Base-by-base conservation (phyloP, 1,139 yeast genomes). In the Yamadazyma diddensiae region DNA sequence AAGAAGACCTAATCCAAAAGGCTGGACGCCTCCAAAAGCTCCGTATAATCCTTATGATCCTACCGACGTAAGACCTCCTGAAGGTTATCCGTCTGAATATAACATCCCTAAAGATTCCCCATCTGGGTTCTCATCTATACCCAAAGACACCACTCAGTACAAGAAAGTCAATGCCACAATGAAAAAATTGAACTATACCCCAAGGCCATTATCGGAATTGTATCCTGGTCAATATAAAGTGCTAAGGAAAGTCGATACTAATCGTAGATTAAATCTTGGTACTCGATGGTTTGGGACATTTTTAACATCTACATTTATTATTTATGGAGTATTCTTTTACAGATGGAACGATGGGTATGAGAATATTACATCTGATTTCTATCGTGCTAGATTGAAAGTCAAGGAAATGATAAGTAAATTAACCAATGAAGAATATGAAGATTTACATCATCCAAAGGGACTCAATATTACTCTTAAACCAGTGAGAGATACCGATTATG, bases 11-110 rank as follows among this genome's bases (percentile, higher is more conserved):
- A 81, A 84, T 47, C 94, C 94, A 2, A 75, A 76, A 12, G 92
- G 92, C 0, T 84, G 94, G 94, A 73, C 73, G 0, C 85, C 81
- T 2, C 94, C 94, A 3, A 75, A 72, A 42, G 92, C 90, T 2
- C 92, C 92, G 0, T 86, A 84, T 52, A 85, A 85, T 46, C 95
- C 95, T 3, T 85, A 80, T 50, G 95, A 85, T 52, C 84, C 92
- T 0, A 59, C 75, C 0, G 95, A 85, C 53, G 55, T 65, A 23
- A 65, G 95, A 32, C 95, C 95, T 0, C 75, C 94, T 0, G 79
- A 78, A 51, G 94, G 95, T 2, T 85, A 85, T 44, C 95, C 95
- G 1, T 80, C 90, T 9, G 95, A 85, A 53, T 84, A 66, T 54
- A 63, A 69, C 39, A 55, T 76, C 4, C 83, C 85, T 0, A 75